phyloP scores from a whole-genome alignment of 805 yeast species.

The Tetrapisispora namnaoensis region DNA sequence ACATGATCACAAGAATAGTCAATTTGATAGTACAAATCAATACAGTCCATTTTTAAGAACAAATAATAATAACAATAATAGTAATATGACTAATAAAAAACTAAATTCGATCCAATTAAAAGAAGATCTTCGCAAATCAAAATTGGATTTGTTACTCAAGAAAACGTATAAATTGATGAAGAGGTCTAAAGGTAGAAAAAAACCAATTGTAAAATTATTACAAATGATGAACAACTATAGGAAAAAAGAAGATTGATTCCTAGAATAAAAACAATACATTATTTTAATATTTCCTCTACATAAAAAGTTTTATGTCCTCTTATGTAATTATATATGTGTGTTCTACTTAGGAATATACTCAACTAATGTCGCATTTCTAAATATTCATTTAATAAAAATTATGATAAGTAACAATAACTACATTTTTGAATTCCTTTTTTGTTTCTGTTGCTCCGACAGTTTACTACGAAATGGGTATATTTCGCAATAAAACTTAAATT shows the following conservation, averaged over 20 bases:
- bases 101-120: slow-evolving; percentile 1
- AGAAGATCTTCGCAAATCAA: slow-evolving; percentile 8
- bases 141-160: slow-evolving; percentile 9
- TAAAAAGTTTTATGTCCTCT: too few species aligned
- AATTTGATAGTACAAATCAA: not conserved
- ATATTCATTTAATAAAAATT: not conserved
- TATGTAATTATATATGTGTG: not conserved
- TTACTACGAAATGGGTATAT: too few species aligned
- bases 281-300: too few species aligned
- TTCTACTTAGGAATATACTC: not conserved
- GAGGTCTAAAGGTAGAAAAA: slow-evolving; percentile 23
- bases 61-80: not conserved
- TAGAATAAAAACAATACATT: not conserved
- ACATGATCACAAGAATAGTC: slow-evolving; percentile 10
- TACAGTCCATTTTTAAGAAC: not conserved
- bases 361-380: not conserved
- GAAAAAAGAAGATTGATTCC: not conserved
- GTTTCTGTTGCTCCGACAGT: too few species aligned
- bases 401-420: not conserved
- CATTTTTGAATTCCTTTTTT: too few species aligned
- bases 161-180: slow-evolving; percentile 16
- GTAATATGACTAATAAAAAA: too few species aligned
- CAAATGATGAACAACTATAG: slow-evolving; percentile 12
- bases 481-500: too few species aligned
- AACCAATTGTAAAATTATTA: slow-evolving; percentile 20